Conservation (phyloP, 306 rosid species). For the Ceratonia siliqua region DNA sequence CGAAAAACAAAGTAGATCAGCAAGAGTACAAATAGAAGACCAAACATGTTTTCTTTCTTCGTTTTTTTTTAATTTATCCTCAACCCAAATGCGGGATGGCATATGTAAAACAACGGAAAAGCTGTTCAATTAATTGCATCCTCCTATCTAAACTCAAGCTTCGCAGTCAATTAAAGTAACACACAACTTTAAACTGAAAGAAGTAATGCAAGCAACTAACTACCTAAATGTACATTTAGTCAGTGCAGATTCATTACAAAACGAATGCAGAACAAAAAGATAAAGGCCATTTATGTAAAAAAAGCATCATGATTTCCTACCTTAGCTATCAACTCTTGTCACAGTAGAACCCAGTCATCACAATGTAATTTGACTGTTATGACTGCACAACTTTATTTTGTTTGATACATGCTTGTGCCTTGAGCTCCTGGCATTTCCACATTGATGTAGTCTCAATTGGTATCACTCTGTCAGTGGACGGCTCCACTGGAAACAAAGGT, state of each 20-base stretch:
- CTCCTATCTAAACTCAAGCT: slow-evolving; percentile 49
- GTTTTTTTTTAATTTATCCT: slow-evolving; percentile 4
- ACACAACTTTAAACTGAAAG: slow-evolving; percentile 41
- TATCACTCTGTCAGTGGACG: slow-evolving; percentile 53
- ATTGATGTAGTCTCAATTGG: slow-evolving; percentile 60
- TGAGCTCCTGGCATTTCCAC: slow-evolving; percentile 81
- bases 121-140: slow-evolving; percentile 46
- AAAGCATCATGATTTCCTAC: slow-evolving; percentile 58
- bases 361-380: slow-evolving; percentile 42
- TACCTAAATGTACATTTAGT: slow-evolving; percentile 76
- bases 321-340: slow-evolving; percentile 59
- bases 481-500: slow-evolving; percentile 56
- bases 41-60: background rate
- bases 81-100: slow-evolving; percentile 15
- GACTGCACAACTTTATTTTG: slow-evolving; percentile 78
- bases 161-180: slow-evolving; percentile 41
- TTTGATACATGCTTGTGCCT: slow-evolving; percentile 60
- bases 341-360: slow-evolving; percentile 39
- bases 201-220: slow-evolving; percentile 54
- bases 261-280: slow-evolving; percentile 45
- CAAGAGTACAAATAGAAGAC: slow-evolving; percentile 6
- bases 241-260: slow-evolving; percentile 66
- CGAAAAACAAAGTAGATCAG: background rate
- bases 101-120: slow-evolving; percentile 32
- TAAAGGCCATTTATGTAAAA: slow-evolving; percentile 41